These are phyloP conservation scores for Nicotiana tabacum DNA, from an alignment of 257 asterid species.

Conservation along the genomic window DNA sequence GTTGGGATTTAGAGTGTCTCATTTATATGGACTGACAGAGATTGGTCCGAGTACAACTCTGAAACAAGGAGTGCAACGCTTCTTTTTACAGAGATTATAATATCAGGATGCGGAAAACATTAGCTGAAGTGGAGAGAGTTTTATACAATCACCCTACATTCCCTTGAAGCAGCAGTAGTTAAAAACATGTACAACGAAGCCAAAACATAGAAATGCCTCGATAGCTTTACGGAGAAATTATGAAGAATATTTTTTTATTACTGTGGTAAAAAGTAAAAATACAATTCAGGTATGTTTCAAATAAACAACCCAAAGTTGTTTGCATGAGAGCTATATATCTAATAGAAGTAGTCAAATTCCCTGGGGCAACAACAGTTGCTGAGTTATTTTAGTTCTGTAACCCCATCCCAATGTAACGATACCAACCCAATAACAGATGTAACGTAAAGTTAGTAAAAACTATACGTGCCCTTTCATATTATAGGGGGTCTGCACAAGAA, in stretches of 20 bases:
- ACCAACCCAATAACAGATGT: conserved; percentile 11
- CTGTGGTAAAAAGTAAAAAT: background rate
- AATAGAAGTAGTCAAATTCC: background rate
- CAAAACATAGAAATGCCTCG: background rate
- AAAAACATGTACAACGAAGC: too few species aligned
- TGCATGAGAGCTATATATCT: background rate
- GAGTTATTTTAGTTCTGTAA: background rate
- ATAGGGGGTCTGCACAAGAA: conserved; percentile 38
- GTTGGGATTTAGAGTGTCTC: conserved; percentile 27
- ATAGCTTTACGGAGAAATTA: background rate
- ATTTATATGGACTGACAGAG: conserved; percentile 37
- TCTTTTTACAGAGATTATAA: background rate
- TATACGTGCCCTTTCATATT: conserved; percentile 43
- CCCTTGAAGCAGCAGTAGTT: conserved; percentile 35
- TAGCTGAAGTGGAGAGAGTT: conserved; percentile 33
- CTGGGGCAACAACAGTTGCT: background rate
- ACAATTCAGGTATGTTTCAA: conserved; percentile 2
- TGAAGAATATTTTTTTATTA: background rate
- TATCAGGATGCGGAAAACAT: conserved; percentile 35
- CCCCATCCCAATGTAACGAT: background rate
- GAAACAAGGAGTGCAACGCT: conserved; percentile 29
- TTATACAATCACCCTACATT: conserved; percentile 28
- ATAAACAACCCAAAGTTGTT: conserved; percentile 5
- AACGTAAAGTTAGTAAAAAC: conserved; percentile 43
- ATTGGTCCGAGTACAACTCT: conserved; percentile 29